Base-by-base conservation (phyloP, 805 yeast species). In the Metschnikowia proteae region DNA sequence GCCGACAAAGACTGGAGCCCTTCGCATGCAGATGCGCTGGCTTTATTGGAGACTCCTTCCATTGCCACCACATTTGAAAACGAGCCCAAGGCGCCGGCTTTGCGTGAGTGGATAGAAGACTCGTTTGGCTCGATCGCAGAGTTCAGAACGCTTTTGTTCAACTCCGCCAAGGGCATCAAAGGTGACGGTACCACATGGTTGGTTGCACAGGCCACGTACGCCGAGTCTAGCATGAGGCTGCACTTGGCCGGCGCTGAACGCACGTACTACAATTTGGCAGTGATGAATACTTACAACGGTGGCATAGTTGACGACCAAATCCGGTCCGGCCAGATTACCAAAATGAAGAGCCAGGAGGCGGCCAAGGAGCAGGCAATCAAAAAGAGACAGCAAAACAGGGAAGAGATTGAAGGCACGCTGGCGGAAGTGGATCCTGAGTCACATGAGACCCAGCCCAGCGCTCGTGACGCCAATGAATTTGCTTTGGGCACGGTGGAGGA, bases 171-270 rank as follows among this genome's bases (percentile, higher is more conserved):
- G 43, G 78, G 85, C 3, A 79, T 89, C 52, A 81, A 84, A 52
- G 97, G 98, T 44, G 92, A 88, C 65, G 99, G 99, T 3, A 83
- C 78, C 67, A 86, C 91, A 8, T 94, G 97, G 94, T 71, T 94
- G 17, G 84, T 90, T 23, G 95, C 92, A 49, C 75, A 74, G 66
- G 74, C 64, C 11, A 63, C 63, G 39, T 58, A 62, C 48, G 57
- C 68, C 22, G 69, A 68, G 45, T 54, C 54, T 36, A 55, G 60
- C 26, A 53, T 63, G 55, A 62, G 60, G 37, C 74, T 59, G 22
- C 31, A 45, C 39, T 58, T 49, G 42, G 53, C 64, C 9, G 60
- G 49, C 8, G 52, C 53, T 22, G 56, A 63, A 26, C 39, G 48
- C 6, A 40, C 58, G n/a, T 53, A 43, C 35, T 79, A 79, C 48